These are phyloP conservation scores for Crithidia expoeki DNA, from an alignment of 208 protist species.

Conservation along the genomic window DNA sequence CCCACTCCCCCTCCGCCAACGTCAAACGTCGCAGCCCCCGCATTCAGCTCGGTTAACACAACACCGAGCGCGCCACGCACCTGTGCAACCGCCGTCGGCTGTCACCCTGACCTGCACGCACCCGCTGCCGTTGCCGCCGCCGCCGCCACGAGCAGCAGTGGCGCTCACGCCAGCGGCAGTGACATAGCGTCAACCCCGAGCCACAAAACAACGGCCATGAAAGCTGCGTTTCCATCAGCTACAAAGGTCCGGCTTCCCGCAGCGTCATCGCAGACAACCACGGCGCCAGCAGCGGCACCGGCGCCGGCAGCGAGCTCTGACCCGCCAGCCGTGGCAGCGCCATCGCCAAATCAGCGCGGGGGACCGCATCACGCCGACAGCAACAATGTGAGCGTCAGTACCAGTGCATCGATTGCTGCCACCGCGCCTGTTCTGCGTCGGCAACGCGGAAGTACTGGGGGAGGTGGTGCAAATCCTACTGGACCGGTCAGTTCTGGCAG, in stretches of 20 bases:
- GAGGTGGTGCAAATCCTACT: neutral
- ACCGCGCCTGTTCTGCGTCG: neutral
- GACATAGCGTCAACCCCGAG: neutral
- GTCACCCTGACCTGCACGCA: conserved; percentile 1
- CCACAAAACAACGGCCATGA: neutral
- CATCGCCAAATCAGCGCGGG: neutral
- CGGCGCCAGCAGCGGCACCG: neutral
- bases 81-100: neutral
- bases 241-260: neutral
- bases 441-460: conserved; percentile 7
- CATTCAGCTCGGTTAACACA: neutral
- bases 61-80: neutral
- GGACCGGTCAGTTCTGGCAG: neutral
- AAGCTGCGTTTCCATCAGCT: neutral
- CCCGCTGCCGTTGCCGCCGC: neutral
- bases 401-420: neutral
- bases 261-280: neutral
- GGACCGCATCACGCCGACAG: neutral
- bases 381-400: neutral
- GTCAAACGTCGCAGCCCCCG: neutral
- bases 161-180: neutral
- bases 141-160: no score
- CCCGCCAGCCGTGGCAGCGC: neutral
- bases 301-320: neutral
- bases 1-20: neutral